Evolutionary conservation across 768 basidiomycete genomes (phyloP).

Genomic region (Suillus americanus): DNA sequence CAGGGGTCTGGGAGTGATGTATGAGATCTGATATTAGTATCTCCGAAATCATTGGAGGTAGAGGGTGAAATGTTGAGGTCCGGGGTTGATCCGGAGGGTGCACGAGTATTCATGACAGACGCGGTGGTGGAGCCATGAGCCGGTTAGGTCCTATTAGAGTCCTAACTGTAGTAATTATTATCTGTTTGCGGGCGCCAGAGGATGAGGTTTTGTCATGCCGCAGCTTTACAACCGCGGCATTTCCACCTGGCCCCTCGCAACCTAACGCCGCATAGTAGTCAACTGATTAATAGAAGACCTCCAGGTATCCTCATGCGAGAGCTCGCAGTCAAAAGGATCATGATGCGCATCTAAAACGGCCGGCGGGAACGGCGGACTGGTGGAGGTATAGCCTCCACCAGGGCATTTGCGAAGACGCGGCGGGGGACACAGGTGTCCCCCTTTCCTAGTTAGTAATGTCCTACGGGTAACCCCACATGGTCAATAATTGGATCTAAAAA

Average conservation of each 20-base stretch:
- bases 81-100: slow-evolving; percentile 5
- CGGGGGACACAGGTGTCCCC: too few relatives aligned
- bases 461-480: too few relatives aligned
- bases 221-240: neutral
- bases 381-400: too few relatives aligned
- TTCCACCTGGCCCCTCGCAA: too few relatives aligned
- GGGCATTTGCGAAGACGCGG: too few relatives aligned
- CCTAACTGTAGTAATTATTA: neutral
- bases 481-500: too few relatives aligned
- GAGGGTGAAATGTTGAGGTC: slow-evolving; percentile 21
- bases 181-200: neutral
- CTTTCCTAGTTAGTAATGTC: too few relatives aligned
- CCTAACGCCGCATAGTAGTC: too few relatives aligned
- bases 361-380: too few relatives aligned
- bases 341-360: too few relatives aligned
- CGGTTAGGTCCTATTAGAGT: neutral
- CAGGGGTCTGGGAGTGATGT: slow-evolving; percentile 19
- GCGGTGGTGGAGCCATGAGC: neutral
- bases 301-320: neutral
- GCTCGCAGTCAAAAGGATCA: too few relatives aligned
- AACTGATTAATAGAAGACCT: neutral
- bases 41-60: slow-evolving; percentile 39
- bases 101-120: neutral
- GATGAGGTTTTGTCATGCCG: neutral
- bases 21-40: slow-evolving; percentile 21